Percentiles rank a stretch among this genome's conserved stretches.
Evolutionary conservation across 495 filamentous ascomycete genomes (phyloP).

Genomic region (Xylaria bambusicola): DNA sequence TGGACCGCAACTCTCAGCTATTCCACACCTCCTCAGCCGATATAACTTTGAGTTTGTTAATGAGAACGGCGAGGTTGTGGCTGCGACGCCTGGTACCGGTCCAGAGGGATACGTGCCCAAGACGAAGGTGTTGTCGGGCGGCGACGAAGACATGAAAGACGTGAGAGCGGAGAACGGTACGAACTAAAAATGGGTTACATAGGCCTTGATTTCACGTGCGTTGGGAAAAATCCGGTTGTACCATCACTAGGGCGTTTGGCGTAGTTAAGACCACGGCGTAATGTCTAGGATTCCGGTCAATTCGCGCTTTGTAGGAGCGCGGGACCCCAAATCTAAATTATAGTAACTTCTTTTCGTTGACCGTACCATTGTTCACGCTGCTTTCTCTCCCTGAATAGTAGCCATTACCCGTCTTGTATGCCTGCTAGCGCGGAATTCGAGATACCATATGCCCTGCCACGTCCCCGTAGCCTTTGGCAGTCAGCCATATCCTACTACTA

Average conservation of each 20-base stretch:
- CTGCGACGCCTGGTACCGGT: slow-evolving; percentile 75
- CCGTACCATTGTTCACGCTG: slow-evolving; percentile 28
- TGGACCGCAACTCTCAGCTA: slow-evolving; percentile 92
- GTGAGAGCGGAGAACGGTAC: slow-evolving; percentile 31
- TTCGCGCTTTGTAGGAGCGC: background rate
- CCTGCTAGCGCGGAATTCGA: slow-evolving; percentile 80
- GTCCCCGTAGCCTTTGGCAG: slow-evolving; percentile 46
- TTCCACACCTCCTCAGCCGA: slow-evolving; percentile 87
- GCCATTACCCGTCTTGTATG: slow-evolving; percentile 83
- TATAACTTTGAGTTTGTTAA: slow-evolving; percentile 99
- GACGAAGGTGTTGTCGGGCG: slow-evolving; percentile 76
- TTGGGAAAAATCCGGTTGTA: slow-evolving; percentile 7
- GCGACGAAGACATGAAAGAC: slow-evolving; percentile 57
- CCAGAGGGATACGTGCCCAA: slow-evolving; percentile 56
- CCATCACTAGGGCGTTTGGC: slow-evolving; percentile 32
- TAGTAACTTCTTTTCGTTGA: background rate
- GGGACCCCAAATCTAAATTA: background rate
- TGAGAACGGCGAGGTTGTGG: slow-evolving; percentile 84
- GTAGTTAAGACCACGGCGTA: slow-evolving; percentile 15
- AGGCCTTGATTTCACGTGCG: background rate
- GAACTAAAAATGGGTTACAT: slow-evolving; percentile 11
- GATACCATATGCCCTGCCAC: slow-evolving; percentile 89
- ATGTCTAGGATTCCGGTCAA: slow-evolving; percentile 2
- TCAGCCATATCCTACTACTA: slow-evolving; percentile 7
- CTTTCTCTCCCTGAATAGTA: slow-evolving; percentile 92